Evolutionary conservation across 768 basidiomycete species (phyloP).

Genomic region (Fistulinella prunicolor): DNA sequence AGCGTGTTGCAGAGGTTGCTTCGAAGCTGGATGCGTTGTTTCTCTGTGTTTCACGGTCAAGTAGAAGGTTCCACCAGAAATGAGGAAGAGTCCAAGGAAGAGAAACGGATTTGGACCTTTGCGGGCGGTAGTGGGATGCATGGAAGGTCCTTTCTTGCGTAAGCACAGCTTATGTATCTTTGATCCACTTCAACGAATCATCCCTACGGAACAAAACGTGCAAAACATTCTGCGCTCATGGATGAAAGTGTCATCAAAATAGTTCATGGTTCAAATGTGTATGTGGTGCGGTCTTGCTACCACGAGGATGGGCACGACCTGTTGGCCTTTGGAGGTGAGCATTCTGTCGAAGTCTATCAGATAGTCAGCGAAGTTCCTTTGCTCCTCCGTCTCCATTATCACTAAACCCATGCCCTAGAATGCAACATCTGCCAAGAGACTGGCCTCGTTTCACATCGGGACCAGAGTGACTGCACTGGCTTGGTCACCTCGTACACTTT

Average conservation of each 20-base stretch:
- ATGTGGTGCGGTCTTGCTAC: conserved; percentile 60
- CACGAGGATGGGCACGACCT: conserved; percentile 63
- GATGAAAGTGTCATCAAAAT: conserved; percentile 46
- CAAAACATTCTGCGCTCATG: conserved; percentile 38
- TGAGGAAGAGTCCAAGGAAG: conserved; percentile 52
- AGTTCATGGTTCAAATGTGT: conserved; percentile 57
- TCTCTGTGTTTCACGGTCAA: conserved; percentile 55
- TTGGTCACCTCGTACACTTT: conserved; percentile 70
- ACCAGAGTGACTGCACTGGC: conserved; percentile 69
- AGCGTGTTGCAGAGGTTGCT: conserved; percentile 57
- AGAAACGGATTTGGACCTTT: conserved; percentile 60
- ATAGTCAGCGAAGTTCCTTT: conserved; percentile 46
- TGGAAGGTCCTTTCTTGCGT: conserved; percentile 1
- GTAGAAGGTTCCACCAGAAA: conserved; percentile 59
- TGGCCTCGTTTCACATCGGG: conserved; percentile 77
- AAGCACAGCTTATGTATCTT: conserved; percentile 2
- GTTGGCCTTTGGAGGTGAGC: conserved; percentile 69
- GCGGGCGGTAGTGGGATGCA: conserved; percentile 20
- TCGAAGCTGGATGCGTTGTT: conserved; percentile 55
- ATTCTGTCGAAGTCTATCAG: conserved; percentile 66
- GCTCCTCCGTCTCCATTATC: not conserved
- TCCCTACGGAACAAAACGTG: not conserved
- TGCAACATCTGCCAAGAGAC: conserved; percentile 40
- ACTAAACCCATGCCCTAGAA: conserved; percentile 31
- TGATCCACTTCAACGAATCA: not conserved